Base-by-base conservation (phyloP, 257 asterid genomes). In the Ligustrum vulgare region DNA sequence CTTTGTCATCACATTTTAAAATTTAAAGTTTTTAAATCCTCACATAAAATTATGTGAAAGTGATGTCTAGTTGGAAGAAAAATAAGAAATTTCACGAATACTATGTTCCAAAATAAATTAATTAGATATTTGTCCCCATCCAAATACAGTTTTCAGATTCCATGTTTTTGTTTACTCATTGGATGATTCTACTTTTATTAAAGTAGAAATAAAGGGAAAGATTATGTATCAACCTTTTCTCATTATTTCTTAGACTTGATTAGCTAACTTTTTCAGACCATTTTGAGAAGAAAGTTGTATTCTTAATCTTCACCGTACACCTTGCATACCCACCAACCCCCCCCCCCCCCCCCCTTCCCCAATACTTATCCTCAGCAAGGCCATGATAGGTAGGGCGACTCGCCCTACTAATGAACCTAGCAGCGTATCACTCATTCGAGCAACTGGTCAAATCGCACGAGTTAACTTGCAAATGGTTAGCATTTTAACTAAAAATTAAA, bases 161-260 rank as follows among this genome's bases (percentile, higher is more conserved):
- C 67, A 22, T 60, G 67, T 10, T 60, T 22, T 22, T 25, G 18
- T 60, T 60, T 23, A 32, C 33, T 60, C 8, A 60, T 60, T 60
- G 67, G 67, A 34, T 9, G 4, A n/a, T 68, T 75, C 68, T 76
- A 77, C 80, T 72, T 64, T 82, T 58, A 15, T 31, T 75, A 75
- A 82, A 72, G 76, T 75, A 56, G 79, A 39, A 72, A 70, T 3
- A 72, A 69, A 76, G 54, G 36, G 62, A 22, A 32, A 33, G 64
- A 82, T 75, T 79, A 77, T 71, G 20, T 79, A 76, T 68, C 72
- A n/a, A 70, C 25, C 78, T 68, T 56, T 82, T 79, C 82, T 79
- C 72, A 76, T 82, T 62, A 75, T 82, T 64, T 75, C 45, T 12
- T 78, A 78, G 75, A 56, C 85, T 82, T 78, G 75, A 71, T 78